A percentile compares a stretch with the other conserved stretches of the same genome.
These are phyloP conservation scores for Ganoderma sinense DNA, from an alignment of 1,284 basidiomycete genomes.

Conservation along the genomic window DNA sequence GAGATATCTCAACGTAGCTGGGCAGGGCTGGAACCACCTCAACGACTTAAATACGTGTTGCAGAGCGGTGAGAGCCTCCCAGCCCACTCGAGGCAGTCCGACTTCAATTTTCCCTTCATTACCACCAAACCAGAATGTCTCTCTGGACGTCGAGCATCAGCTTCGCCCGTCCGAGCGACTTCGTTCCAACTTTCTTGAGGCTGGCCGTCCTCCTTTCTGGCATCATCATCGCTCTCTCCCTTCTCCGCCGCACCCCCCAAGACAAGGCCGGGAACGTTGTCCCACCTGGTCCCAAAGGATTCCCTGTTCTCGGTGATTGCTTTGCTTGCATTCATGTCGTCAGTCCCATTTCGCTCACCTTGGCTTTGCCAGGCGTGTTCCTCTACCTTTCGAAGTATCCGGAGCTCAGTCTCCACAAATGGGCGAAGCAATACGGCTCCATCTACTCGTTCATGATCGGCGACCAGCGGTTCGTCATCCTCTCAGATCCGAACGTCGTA, in stretches of 20 bases:
- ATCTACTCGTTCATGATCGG: constrained; percentile 51
- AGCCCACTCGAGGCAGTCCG: too few relatives aligned
- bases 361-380: not conserved
- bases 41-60: too few relatives aligned
- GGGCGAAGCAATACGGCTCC: constrained; percentile 48
- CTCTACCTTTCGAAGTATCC: constrained; percentile 44
- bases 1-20: too few relatives aligned
- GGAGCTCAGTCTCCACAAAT: constrained; percentile 45
- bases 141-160: not conserved
- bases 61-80: too few relatives aligned
- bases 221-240: not conserved
- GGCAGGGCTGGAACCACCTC: too few relatives aligned
- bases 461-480: constrained; percentile 49
- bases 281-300: not conserved
- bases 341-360: not conserved
- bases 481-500: constrained; percentile 49
- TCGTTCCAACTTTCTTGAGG: not conserved
- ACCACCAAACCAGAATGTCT: not conserved
- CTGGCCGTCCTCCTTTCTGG: not conserved
- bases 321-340: not conserved
- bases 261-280: not conserved
- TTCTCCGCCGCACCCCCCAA: not conserved
- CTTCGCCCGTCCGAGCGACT: not conserved
- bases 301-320: not conserved
- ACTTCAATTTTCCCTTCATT: too few relatives aligned